These are phyloP conservation scores for Musa schizocarpa DNA, from an alignment of 176 grass and related monocot genomes.

Conservation along the genomic window DNA sequence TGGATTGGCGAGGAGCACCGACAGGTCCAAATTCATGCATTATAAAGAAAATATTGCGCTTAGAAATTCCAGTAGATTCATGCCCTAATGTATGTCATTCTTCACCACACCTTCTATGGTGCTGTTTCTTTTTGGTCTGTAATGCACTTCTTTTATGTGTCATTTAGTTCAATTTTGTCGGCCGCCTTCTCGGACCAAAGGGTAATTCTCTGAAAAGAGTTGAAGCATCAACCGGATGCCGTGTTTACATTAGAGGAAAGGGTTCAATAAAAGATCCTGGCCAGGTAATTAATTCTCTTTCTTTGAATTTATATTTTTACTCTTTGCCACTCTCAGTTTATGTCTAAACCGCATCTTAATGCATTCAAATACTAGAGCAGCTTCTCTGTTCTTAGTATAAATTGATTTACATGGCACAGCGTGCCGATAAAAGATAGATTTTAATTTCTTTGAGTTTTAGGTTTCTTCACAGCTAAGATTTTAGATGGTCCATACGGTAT, in stretches of 20 bases:
- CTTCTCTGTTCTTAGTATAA: neutral
- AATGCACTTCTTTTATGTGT: neutral
- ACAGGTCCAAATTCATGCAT: constrained; percentile 66
- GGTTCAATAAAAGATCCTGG: constrained; percentile 92
- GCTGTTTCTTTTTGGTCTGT: constrained; percentile 12
- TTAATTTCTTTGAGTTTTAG: too few species aligned
- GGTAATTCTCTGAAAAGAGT: constrained; percentile 97
- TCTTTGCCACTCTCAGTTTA: neutral
- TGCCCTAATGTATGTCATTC: constrained; percentile 59
- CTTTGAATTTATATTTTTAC: neutral
- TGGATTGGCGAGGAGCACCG: constrained; percentile 65
- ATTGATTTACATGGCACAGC: too few species aligned
- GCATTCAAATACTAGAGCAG: neutral
- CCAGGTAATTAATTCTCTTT: constrained; percentile 44
- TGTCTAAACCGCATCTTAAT: neutral
- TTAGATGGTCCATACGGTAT: too few species aligned
- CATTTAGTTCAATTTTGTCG: constrained; percentile 92
- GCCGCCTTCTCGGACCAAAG: constrained; percentile 91
- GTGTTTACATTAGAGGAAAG: constrained; percentile 96
- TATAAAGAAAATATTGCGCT: constrained; percentile 86
- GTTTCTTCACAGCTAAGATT: too few species aligned
- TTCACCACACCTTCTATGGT: constrained; percentile 11
- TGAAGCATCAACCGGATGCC: constrained; percentile 85
- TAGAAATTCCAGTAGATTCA: constrained; percentile 71
- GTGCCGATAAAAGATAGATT: too few species aligned